A percentile compares a stretch with the other conserved stretches of the same genome.
phyloP scores from a whole-genome alignment of 257 asterid species.

The Solanum boliviense region DNA sequence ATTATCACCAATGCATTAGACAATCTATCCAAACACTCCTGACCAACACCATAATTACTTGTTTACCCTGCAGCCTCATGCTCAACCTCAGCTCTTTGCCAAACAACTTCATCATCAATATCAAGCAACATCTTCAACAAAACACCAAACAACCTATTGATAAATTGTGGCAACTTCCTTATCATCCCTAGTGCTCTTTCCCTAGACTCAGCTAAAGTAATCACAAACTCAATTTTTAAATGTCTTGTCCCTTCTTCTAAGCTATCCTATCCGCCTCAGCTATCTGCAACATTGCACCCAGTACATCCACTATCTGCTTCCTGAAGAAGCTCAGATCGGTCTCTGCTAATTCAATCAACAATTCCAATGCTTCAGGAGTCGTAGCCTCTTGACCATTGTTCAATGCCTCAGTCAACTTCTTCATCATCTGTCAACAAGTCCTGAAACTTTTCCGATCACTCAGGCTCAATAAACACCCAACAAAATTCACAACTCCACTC shows the following conservation, averaged over 20 bases:
- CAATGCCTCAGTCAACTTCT: not conserved
- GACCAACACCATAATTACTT: slow-evolving; percentile 60
- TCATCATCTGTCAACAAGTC: not conserved
- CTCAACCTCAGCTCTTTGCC: slow-evolving; percentile 74
- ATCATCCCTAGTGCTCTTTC: slow-evolving; percentile 96
- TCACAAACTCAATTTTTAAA: slow-evolving; percentile 73
- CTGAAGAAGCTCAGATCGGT: slow-evolving; percentile 84
- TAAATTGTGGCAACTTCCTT: slow-evolving; percentile 78
- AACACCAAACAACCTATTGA: slow-evolving; percentile 54
- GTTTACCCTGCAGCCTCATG: slow-evolving; percentile 88
- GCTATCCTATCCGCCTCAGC: slow-evolving; percentile 51
- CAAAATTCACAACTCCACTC: not conserved
- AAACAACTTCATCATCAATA: slow-evolving; percentile 73
- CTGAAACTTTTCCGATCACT: not conserved
- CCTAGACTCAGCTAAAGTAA: slow-evolving; percentile 76
- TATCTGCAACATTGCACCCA: slow-evolving; percentile 34
- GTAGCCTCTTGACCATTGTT: not conserved
- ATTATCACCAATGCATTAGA: slow-evolving; percentile 50
- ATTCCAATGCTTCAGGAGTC: not conserved
- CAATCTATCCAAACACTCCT: not conserved
- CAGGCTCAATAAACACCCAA: not conserved
- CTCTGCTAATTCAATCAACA: not conserved
- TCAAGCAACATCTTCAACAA: slow-evolving; percentile 78
- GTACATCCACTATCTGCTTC: slow-evolving; percentile 76
- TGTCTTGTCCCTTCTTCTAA: slow-evolving; percentile 83